Evolutionary conservation across 345 rosid genomes (phyloP), one percentile per base, ranked within the genome.

Genomic region (Dovyalis caffra): DNA sequence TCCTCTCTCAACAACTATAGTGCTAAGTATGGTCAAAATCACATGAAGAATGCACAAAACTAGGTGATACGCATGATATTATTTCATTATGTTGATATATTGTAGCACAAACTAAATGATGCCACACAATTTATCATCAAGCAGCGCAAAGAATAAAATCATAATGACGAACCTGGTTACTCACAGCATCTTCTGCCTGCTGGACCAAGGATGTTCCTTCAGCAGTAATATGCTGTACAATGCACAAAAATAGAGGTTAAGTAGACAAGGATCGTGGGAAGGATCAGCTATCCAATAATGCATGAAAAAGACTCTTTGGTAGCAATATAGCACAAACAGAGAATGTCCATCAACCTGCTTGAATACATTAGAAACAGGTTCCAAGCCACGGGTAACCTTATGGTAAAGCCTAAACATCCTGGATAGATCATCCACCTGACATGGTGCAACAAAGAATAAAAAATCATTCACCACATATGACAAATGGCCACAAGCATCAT

Each of bases 341-440:
- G 70, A 70, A 47, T 14, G 67, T 26, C 21, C 57, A 28, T 80
- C 28, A 69, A 96, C 99, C 98, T 92, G 94, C 84, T 96, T 96
- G 81, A 96, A 93, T 69, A 89, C 81, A 78, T 80, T 78, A 71
- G 98, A 92, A 57, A 93, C 90, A 12, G 94, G 97, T 56, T 92
- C 99, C 86, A 96, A 80, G 75, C 97, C 97, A 70, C 74, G 74
- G 2, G 85, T 79, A 74, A 92, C 89, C 76, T 91, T 90, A 70
- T 86, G 87, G 74, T 88, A 96, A 62, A 93, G 99, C 86, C 93
- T 88, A 83, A 88, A 91, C 93, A 93, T 96, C 88, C 99, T 87
- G 32, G 98, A 96, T 71, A 96, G 92, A 82, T 96, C 99, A 23
- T 90, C 97, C 72, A 87, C 90, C 99, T 95, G 79, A 66, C 38